Base-by-base conservation (phyloP, 1,284 basidiomycete species). In the Exobasidium cylindrosporum region DNA sequence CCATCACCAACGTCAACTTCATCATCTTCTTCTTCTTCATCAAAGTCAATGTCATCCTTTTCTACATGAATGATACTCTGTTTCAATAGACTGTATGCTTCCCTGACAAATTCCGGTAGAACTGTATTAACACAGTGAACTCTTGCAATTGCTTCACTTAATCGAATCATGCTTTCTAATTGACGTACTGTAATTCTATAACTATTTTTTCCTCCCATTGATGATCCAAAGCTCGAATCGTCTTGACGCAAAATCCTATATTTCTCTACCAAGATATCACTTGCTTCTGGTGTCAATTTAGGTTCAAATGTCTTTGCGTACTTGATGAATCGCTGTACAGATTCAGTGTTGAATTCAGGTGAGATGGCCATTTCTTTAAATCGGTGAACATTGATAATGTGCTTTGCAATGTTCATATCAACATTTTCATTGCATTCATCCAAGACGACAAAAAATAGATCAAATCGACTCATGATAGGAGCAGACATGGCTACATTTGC, bases 51-150 rank as follows among this genome's bases (percentile, higher is more conserved):
- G 74, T 98, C 95, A 77, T 99, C 96, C 81, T 97, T 93, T 80
- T 98, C 96, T 67, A 99, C 95, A 76, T 98, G 96, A 74, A 98
- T 97, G 82, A 98, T 99, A 1, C 94, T 97, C 81, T 97, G 93
- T 40, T 91, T 87, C 23, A 99, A 84, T 13, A 99, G 87, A 29
- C 87, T 88, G 82, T 92, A 97, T 1, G 96, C 95, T 82, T 99
- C 96, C 30, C 91, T 87, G 17, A 99, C 96, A 78, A 96, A 97
- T 0, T 86, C 88, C 0, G 94, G 93, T 0, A 67, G 72, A 45
- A 76, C 73, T 81, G 95, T 91, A 29, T 88, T 84, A 21, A 90
- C 90, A 80, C 96, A 98, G 79, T 97, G 96, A 1, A 95, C 94
- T 24, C 96, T 86, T 3, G 96, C 96, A 70, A 98, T 97, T 11